Base-by-base conservation (phyloP, 2,329 filamentous ascomycete genomes). In the Madurella mycetomatis region DNA sequence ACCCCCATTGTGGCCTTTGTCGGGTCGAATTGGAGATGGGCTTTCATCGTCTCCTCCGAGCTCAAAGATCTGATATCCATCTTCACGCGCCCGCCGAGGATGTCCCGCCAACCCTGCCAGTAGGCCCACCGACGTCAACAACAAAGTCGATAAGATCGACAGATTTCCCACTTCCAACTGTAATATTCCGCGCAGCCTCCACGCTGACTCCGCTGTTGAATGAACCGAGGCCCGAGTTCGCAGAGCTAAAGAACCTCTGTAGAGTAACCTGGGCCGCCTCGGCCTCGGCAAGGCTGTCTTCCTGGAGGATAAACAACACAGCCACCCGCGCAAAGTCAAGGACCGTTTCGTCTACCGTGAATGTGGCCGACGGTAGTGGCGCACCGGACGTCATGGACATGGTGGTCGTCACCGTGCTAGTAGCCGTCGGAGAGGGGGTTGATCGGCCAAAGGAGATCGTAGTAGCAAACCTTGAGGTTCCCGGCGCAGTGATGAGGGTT, bases 301-400 rank as follows among this genome's bases (percentile, higher is more conserved):
- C 70, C 62, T 87, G 82, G 2, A 87, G 70, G 25, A 88, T 73
- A 59, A 76, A 86, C 15, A 88, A 72, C 2, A 87, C 79, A 0
- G 77, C 78, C 2, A 85, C 76, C 3, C 84, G 76, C 0, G 82
- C 79, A 70, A 88, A 88, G 62, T 87, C 84, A 1, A 85, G 70
- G 0, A 77, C 75, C 47, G 81, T 73, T 53, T 84, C 75, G 1
- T 80, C 81, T 12, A 82, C 71, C 0, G 65, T 66, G 47, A 85
- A 85, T 1, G 61, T 65, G 2, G 69, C 61, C 12, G 66, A 66
- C 18, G 72, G 61, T 12, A 65, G 57, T 12, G 61, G 58, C 11
- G 68, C 65, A 13, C 58, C 60, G 1, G 64, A 54, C 1, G 59
- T 44, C 55, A 61, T 51, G 12, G 59, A 51, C 48, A 59, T 57